Percentiles rank a stretch among this genome's conserved stretches.
Conservation (phyloP, 2,329 filamentous ascomycete genomes). For the Trichoderma koningiopsis region DNA sequence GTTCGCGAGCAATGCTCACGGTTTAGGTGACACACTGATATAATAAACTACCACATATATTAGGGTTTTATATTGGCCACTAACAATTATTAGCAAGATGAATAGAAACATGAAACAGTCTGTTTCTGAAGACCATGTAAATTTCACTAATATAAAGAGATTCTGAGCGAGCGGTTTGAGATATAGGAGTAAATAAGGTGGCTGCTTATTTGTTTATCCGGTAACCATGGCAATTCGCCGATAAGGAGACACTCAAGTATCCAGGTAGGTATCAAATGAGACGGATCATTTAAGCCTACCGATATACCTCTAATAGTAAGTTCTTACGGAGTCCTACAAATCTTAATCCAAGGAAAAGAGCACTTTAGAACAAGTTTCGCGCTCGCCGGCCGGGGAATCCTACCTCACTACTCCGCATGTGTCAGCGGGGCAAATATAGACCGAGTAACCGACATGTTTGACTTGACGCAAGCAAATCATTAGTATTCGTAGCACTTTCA, state of each 20-base stretch:
- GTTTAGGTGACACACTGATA: too few relatives aligned
- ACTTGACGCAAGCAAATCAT: neutral
- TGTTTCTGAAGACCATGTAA: too few relatives aligned
- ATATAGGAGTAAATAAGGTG: neutral
- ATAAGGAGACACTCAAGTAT: neutral
- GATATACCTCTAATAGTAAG: neutral
- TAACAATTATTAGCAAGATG: too few relatives aligned
- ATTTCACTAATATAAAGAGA: neutral
- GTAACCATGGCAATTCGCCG: neutral
- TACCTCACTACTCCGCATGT: neutral
- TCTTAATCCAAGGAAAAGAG: neutral
- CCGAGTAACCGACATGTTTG: neutral
- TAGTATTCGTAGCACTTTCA: neutral
- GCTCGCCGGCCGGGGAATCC: neutral
- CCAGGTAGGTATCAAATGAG: neutral
- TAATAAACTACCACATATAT: too few relatives aligned
- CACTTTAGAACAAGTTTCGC: neutral
- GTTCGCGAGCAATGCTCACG: neutral
- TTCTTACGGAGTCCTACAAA: neutral
- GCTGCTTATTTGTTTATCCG: neutral
- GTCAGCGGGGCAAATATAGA: neutral
- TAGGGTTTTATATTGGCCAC: too few relatives aligned
- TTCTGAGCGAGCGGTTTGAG: neutral
- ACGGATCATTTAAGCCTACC: neutral
- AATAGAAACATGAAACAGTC: too few relatives aligned